These are phyloP conservation scores for Cladosporium sp. DNA, from an alignment of 2,329 filamentous ascomycete species.

Conservation along the genomic window DNA sequence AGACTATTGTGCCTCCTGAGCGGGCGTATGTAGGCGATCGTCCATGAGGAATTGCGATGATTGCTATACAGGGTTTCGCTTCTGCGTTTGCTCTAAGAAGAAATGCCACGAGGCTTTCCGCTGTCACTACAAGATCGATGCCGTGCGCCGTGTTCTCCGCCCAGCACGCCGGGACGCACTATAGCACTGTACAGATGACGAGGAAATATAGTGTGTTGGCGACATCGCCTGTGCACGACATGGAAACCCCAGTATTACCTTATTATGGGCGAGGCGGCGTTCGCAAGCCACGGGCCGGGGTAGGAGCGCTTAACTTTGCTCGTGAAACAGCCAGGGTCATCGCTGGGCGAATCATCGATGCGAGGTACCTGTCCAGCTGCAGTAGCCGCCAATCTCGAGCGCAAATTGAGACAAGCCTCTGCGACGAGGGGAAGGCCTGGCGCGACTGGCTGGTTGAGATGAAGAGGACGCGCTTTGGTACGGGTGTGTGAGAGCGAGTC, in stretches of 20 bases:
- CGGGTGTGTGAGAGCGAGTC: background rate
- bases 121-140: background rate
- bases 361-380: background rate
- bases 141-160: background rate
- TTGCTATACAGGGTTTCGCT: background rate
- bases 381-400: slow-evolving; percentile 10
- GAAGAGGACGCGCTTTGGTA: no score
- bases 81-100: background rate
- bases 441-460: background rate
- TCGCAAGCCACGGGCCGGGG: background rate
- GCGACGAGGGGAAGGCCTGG: background rate
- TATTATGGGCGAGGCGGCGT: background rate
- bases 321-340: background rate
- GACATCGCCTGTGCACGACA: background rate
- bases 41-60: background rate
- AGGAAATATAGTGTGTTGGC: background rate
- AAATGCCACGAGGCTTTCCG: background rate
- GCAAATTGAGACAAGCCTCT: slow-evolving; percentile 12
- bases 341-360: background rate
- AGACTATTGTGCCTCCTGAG: background rate
- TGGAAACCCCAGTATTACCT: background rate
- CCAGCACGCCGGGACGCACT: background rate
- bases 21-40: background rate
- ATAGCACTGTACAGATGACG: background rate
- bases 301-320: background rate